These are phyloP conservation scores for Talaromyces piceae DNA, from an alignment of 2,329 filamentous ascomycete species.

Conservation along the genomic window DNA sequence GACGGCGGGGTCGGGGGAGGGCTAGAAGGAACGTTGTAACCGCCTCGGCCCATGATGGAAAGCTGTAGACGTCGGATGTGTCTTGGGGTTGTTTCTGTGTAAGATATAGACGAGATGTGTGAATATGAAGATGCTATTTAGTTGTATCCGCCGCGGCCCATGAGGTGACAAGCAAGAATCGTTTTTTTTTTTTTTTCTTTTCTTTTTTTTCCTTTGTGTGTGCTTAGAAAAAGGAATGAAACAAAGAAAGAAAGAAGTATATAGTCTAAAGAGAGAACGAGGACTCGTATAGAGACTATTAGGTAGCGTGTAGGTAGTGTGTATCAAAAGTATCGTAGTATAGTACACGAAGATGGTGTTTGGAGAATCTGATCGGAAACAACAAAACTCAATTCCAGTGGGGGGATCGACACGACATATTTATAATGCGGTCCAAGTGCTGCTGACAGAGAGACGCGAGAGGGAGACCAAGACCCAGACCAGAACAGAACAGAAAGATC, in stretches of 20 bases:
- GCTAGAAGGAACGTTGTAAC: conserved; percentile 24
- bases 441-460: background rate
- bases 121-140: conserved; percentile 2
- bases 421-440: background rate
- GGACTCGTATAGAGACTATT: background rate
- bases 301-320: background rate
- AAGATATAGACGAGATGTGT: conserved; percentile 1
- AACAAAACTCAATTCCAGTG: background rate
- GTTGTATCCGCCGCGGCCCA: conserved; percentile 26
- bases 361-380: background rate
- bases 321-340: background rate
- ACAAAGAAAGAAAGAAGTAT: too few relatives aligned
- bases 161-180: conserved; percentile 9
- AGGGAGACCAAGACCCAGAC: too few relatives aligned
- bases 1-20: conserved; percentile 7
- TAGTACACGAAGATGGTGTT: background rate
- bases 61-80: background rate
- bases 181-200: background rate
- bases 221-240: too few relatives aligned
- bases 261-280: too few relatives aligned
- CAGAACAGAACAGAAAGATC: too few relatives aligned
- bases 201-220: background rate
- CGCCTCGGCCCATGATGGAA: conserved; percentile 30
- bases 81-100: background rate
- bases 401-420: background rate